Percentiles rank a stretch among this genome's conserved stretches.
phyloP scores from a whole-genome alignment of 75 land plant genomes.

The Cupressus sempervirens region DNA sequence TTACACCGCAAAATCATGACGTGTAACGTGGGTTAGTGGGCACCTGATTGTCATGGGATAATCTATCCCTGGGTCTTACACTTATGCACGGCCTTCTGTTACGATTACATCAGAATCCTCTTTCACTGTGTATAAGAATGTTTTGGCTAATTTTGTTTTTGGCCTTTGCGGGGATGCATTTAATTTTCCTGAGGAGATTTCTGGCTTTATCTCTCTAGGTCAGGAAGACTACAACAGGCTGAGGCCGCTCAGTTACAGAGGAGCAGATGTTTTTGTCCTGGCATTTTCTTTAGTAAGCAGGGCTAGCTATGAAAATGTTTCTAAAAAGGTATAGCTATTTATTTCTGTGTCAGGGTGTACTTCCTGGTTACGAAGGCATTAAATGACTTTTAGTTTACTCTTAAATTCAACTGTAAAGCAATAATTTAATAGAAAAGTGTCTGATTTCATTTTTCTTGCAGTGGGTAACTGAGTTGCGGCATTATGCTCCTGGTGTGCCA shows the following conservation, averaged over 20 bases:
- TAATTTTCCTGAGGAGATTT: background rate
- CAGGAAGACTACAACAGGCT: constrained; percentile 47
- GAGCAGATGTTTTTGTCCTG: constrained; percentile 35
- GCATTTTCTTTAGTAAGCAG: constrained; percentile 45
- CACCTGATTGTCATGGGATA: background rate
- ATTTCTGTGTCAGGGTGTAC: background rate
- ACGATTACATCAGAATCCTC: background rate
- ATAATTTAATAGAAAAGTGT: background rate
- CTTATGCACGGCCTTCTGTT: background rate
- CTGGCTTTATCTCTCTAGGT: constrained; percentile 16
- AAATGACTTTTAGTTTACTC: background rate
- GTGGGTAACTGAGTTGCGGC: constrained; percentile 82
- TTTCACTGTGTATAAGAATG: background rate
- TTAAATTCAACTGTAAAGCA: background rate
- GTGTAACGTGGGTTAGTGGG: background rate
- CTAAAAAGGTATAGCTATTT: constrained; percentile 23
- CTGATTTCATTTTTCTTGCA: constrained; percentile 14
- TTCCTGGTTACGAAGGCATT: background rate
- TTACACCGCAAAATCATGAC: no score
- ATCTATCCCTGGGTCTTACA: background rate
- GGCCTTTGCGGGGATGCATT: background rate
- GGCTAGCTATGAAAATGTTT: constrained; percentile 36
- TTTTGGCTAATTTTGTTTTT: background rate
- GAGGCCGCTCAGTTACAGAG: constrained; percentile 49
- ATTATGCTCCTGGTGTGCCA: constrained; percentile 78